A percentile compares a stretch with the other conserved stretches of the same genome.
These are phyloP conservation scores for Persicaria tinctoria DNA, from an alignment of 148 eudicot genomes.

Conservation along the genomic window DNA sequence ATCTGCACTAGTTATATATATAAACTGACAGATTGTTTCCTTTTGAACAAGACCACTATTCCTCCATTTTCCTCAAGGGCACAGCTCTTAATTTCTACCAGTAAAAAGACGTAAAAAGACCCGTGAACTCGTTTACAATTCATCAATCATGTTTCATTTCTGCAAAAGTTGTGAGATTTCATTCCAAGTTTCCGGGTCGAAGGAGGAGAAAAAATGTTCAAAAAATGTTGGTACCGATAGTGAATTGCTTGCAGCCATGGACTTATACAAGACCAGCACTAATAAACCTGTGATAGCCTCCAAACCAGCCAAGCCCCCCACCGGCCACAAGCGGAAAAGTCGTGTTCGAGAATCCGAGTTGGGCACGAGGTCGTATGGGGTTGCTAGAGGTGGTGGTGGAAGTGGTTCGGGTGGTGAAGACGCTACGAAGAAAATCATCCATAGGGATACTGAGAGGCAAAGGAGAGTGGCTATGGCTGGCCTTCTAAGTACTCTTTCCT, in stretches of 20 bases:
- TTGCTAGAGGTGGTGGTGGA: not conserved
- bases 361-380: not conserved
- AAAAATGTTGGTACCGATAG: not conserved
- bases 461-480: conserved; percentile 2
- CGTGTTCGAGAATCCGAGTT: not conserved
- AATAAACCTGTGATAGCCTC: not conserved
- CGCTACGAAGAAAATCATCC: not conserved
- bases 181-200: not conserved
- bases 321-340: not conserved
- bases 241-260: not conserved
- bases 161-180: conserved; percentile 4
- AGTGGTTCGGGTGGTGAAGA: not conserved
- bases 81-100: too few species aligned
- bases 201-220: not conserved
- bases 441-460: conserved; percentile 10
- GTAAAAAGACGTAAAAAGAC: not conserved
- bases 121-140: not conserved
- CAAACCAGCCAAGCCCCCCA: not conserved
- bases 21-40: too few species aligned
- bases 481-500: not conserved
- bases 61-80: too few species aligned
- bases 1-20: too few species aligned
- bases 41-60: too few species aligned
- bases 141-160: not conserved
- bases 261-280: not conserved